Evolutionary conservation across 306 rosid genomes (phyloP).

Genomic region (Coriaria nepalensis): DNA sequence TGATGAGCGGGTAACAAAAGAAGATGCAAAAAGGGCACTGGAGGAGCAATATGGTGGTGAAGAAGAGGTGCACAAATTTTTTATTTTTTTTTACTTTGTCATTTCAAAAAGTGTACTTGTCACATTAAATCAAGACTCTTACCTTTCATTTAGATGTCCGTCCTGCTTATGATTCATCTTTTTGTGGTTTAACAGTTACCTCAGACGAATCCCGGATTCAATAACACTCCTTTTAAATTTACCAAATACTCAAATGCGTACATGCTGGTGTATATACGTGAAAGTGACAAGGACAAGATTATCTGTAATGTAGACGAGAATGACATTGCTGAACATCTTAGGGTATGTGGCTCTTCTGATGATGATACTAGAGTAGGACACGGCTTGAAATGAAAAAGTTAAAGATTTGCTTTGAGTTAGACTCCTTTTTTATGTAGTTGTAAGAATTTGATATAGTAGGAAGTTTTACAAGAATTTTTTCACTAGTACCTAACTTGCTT

Average conservation of each 20-base stretch:
- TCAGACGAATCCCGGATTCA: conserved; percentile 97
- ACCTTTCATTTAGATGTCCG: conserved; percentile 8
- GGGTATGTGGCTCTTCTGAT: conserved; percentile 61
- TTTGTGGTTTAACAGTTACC: conserved; percentile 51
- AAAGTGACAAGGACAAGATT: conserved; percentile 90
- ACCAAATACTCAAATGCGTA: conserved; percentile 97
- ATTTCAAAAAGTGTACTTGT: conserved; percentile 11
- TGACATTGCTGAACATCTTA: conserved; percentile 94
- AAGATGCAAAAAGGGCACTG: conserved; percentile 77
- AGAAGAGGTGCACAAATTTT: conserved; percentile 92
- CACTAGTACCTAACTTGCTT: no score
- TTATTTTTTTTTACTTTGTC: no score
- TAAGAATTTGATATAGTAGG: conserved; percentile 9
- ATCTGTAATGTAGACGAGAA: conserved; percentile 96
- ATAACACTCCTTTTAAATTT: conserved; percentile 87
- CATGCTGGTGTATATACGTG: conserved; percentile 97
- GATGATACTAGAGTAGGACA: no score
- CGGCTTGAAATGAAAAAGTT: conserved; percentile 9
- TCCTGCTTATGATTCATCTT: conserved; percentile 12
- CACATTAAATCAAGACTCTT: conserved; percentile 6
- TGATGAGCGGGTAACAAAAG: conserved; percentile 95
- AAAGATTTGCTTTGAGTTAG: conserved; percentile 11
- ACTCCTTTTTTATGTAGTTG: conserved; percentile 12
- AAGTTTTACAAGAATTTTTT: no score
- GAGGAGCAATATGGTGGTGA: conserved; percentile 99